Base-by-base conservation (phyloP, 129 eudicot genomes). In the Arctium minus region DNA sequence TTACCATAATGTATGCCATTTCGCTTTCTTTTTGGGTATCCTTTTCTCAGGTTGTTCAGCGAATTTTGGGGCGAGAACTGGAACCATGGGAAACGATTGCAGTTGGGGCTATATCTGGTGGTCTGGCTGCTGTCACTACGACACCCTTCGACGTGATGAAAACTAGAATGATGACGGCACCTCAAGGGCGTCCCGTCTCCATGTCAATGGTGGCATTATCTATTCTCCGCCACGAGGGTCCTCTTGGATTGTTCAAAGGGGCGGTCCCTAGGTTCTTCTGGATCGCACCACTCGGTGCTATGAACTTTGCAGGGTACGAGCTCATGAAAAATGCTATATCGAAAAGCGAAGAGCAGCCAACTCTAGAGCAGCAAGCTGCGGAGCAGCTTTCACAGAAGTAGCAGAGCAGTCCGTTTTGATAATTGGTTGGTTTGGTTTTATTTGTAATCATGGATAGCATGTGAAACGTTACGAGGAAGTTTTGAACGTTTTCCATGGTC, bases 281-380 rank as follows among this genome's bases (percentile, higher is more conserved):
- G 99, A 90, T 95, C 11, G 99, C 99, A 35, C 99, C 99, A 9
- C 81, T 95, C 1, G 98, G 98, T 38, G 98, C 98, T 71, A 95
- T 95, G 97, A 95, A 95, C 76, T 92, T 95, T 80, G 98, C 98
- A 8, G 98, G 98, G 50, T 95, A 95, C 48, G 98, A 95, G 84
- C 97, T 95, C n/a, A 90, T 92, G 81, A 95, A 86, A 69, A 95
- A 95, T 72, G 97, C 98, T 29, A 92, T 95, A 81, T 86, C 84
- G 40, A 87, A 86, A 86, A 83, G 77, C 3, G 93, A 92, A 72
- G 92, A 92, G 53, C 86, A 82, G 76, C 86, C 76, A 78, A 75
- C 72, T 39, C 80, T 53, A 15, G 90, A 91, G 69, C 87, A 83
- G 70, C 86, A 77, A 81, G 76, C 79, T 36, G 79, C 39, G 4